These are phyloP conservation scores for Cetraspora pellucida DNA, from an alignment of 192 early-diverging fungal species.

Conservation along the genomic window DNA sequence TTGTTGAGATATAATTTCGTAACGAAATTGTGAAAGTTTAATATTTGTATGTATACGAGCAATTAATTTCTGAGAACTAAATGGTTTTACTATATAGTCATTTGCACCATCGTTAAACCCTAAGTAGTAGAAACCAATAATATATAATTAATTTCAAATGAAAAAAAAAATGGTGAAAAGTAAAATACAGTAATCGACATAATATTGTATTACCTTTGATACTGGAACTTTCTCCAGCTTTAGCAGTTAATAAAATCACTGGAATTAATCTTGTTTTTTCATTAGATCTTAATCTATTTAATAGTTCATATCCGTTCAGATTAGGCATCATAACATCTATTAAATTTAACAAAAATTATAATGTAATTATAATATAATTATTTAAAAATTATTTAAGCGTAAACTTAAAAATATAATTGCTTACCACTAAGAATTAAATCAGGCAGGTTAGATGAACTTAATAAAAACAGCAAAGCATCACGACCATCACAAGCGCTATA, in stretches of 20 bases:
- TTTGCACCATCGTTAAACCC: conserved; percentile 60
- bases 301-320: conserved; percentile 58
- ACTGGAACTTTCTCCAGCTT: conserved; percentile 56
- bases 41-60: conserved; percentile 57
- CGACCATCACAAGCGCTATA: conserved; percentile 42
- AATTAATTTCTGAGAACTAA: conserved; percentile 53
- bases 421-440: conserved; percentile 47
- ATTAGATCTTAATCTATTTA: conserved; percentile 46
- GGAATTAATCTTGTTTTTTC: conserved; percentile 47
- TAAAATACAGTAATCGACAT: too few species aligned
- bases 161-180: too few species aligned
- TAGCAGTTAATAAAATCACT: conserved; percentile 58
- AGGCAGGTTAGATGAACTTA: neutral
- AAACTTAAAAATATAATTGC: too few species aligned
- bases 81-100: conserved; percentile 59
- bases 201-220: conserved; percentile 26
- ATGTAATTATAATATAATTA: too few species aligned
- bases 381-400: neutral
- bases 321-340: conserved; percentile 64
- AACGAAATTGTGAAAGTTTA: conserved; percentile 46
- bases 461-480: conserved; percentile 40
- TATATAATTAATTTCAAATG: too few species aligned
- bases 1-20: conserved; percentile 45
- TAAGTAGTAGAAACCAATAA: too few species aligned
- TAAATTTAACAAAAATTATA: neutral